Conservation (phyloP, 2,329 filamentous ascomycete species). For the Diaporthe aspalathi region DNA sequence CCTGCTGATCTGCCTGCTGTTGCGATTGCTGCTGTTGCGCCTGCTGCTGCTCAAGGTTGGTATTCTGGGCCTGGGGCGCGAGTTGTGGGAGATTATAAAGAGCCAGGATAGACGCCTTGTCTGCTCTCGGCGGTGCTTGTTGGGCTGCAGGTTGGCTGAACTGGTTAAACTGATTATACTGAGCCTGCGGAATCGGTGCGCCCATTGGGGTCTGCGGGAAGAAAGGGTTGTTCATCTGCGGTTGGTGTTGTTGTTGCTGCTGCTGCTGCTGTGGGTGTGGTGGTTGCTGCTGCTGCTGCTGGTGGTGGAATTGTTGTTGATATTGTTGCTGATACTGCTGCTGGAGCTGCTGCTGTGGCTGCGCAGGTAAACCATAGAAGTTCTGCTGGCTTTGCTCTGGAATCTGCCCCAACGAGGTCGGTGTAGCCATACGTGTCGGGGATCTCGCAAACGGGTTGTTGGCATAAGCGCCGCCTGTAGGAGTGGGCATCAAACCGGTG, state of each 20-base stretch:
- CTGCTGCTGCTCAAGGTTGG: slow-evolving; percentile 41
- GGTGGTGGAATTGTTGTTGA: slow-evolving; percentile 13
- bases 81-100: slow-evolving; percentile 74
- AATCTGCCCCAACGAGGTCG: slow-evolving; percentile 60
- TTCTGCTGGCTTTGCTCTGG: slow-evolving; percentile 62
- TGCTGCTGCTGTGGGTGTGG: slow-evolving; percentile 40
- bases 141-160: slow-evolving; percentile 50
- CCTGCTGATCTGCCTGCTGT: slow-evolving; percentile 46
- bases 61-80: slow-evolving; percentile 52
- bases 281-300: slow-evolving; percentile 41
- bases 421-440: slow-evolving; percentile 62
- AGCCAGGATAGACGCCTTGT: slow-evolving; percentile 81
- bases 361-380: slow-evolving; percentile 49
- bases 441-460: slow-evolving; percentile 64
- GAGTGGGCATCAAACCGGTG: slow-evolving; percentile 43
- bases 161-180: slow-evolving; percentile 44
- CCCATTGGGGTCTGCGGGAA: slow-evolving; percentile 42
- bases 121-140: slow-evolving; percentile 61
- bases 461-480: slow-evolving; percentile 46
- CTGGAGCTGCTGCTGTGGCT: slow-evolving; percentile 40
- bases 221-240: slow-evolving; percentile 41
- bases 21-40: slow-evolving; percentile 41
- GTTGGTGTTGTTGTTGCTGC: slow-evolving; percentile 37
- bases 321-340: slow-evolving; percentile 46
- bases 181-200: slow-evolving; percentile 37